Base-by-base conservation (phyloP, 1,139 yeast species). In the Magnusiomyces fungicola region DNA sequence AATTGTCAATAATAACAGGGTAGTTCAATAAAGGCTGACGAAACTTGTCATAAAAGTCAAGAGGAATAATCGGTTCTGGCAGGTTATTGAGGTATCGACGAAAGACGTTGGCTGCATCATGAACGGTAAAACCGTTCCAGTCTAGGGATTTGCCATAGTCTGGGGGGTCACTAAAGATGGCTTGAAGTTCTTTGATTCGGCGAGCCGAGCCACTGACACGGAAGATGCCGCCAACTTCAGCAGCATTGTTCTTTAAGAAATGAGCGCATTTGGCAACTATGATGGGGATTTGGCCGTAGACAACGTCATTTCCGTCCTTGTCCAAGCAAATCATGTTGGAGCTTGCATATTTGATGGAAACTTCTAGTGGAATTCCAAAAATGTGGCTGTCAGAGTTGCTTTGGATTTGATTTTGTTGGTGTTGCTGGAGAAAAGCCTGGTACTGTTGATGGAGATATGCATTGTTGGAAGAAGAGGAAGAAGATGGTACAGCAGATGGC, bases 181-280 rank as follows among this genome's bases (percentile, higher is more conserved):
- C 75, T 65, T 92, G 97, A 46, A 92, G 71, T 58, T 88, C 95
- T 60, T 87, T 87, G 43, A 92, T 81, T 49, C 98, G 75, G 62
- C 88, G 84, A 23, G 90, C 83, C 14, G 95, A 83, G 7, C 99
- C 99, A 1, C 95, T 94, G 2, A 92, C 86, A 54, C 99, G 73
- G 64, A 92, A 92, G 6, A 94, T 87, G 3, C 99, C 98, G 64
- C 92, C 95, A 1, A 86, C 83, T 14, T 61, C 57, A n/a, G 68
- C 63, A 22, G 71, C 74, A 56, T 87, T 81, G 47, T 79, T 79
- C 62, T 92, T 92, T 54, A 92, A 69, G 63, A 69, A 90, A 1
- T 86, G 82, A 1, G 97, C 97, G 69, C 98, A 90, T 60, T 89
- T 86, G 23, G 97, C 98, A 29, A 92, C 95, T n/a, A 92, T 87